A percentile compares a stretch with the other conserved stretches of the same genome.
Conservation (phyloP, 2,329 filamentous ascomycete genomes). For the Aspergillus carbonarius region DNA sequence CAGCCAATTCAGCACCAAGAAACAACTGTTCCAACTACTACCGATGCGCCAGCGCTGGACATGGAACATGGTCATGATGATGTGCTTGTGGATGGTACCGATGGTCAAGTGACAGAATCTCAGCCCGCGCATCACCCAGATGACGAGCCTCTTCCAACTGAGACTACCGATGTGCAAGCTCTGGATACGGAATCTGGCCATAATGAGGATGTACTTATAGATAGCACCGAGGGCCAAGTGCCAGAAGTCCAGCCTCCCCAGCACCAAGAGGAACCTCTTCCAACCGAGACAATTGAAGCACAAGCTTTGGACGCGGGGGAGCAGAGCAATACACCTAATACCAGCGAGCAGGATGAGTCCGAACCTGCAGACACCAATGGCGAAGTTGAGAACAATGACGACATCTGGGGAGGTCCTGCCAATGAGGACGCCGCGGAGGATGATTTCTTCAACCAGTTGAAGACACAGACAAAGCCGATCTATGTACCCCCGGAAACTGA, state of each 20-base stretch:
- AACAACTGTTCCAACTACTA: neutral
- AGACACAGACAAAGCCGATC: slow-evolving; percentile 41
- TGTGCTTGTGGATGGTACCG: too few species aligned
- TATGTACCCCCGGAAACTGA: slow-evolving; percentile 46
- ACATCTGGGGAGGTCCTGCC: slow-evolving; percentile 48
- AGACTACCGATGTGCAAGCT: neutral
- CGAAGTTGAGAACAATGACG: slow-evolving; percentile 18
- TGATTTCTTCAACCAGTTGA: slow-evolving; percentile 62
- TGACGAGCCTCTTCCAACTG: neutral
- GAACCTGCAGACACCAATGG: slow-evolving; percentile 10
- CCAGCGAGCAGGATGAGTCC: slow-evolving; percentile 6
- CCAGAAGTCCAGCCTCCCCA: neutral
- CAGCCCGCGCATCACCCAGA: neutral
- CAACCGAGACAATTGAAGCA: neutral
- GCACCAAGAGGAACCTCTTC: neutral
- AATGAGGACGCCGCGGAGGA: slow-evolving; percentile 43
- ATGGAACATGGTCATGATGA: neutral
- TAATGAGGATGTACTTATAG: neutral
- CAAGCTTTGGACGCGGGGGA: neutral
- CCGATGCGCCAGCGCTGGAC: too few species aligned
- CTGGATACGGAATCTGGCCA: neutral
- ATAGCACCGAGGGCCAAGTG: neutral
- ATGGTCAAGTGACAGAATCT: too few species aligned
- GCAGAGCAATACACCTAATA: neutral
- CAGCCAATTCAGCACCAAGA: neutral